Conservation (phyloP, 768 basidiomycete genomes). For the Rubroboletus pulcherrimus region DNA sequence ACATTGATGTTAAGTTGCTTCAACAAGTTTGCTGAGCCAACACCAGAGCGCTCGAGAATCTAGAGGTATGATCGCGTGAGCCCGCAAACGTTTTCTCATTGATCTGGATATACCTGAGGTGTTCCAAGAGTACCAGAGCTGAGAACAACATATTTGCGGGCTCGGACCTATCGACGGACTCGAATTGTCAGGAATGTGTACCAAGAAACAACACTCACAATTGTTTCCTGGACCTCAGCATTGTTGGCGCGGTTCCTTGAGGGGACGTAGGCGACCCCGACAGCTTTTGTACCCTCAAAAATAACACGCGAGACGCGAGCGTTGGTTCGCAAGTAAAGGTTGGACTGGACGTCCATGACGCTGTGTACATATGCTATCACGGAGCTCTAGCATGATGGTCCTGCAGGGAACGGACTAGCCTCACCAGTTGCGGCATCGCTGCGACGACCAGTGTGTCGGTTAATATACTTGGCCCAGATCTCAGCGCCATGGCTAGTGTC, state of each 20-base stretch:
- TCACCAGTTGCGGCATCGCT: constrained; percentile 67
- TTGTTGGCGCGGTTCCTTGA: constrained; percentile 54
- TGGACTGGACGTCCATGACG: constrained; percentile 64
- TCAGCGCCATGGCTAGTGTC: constrained; percentile 59
- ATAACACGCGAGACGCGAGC: constrained; percentile 66
- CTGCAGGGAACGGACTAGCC: not conserved
- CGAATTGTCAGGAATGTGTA: not conserved
- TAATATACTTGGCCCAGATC: constrained; percentile 78
- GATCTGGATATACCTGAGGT: constrained; percentile 38
- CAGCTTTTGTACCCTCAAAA: constrained; percentile 69
- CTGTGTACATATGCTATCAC: constrained; percentile 60
- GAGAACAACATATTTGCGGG: constrained; percentile 63
- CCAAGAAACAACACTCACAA: constrained; percentile 30
- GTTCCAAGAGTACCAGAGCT: constrained; percentile 67
- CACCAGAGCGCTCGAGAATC: constrained; percentile 71
- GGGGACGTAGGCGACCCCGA: constrained; percentile 68
- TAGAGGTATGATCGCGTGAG: constrained; percentile 15
- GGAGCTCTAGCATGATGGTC: not conserved
- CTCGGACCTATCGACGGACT: constrained; percentile 36
- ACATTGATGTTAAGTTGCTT: constrained; percentile 57
- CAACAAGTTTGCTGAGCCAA: constrained; percentile 52
- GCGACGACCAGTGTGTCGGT: constrained; percentile 66
- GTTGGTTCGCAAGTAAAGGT: constrained; percentile 64
- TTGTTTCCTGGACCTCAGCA: constrained; percentile 53
- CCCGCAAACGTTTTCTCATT: not conserved